These are phyloP conservation scores for Comarum palustre DNA, from an alignment of 306 rosid genomes.

Conservation along the genomic window DNA sequence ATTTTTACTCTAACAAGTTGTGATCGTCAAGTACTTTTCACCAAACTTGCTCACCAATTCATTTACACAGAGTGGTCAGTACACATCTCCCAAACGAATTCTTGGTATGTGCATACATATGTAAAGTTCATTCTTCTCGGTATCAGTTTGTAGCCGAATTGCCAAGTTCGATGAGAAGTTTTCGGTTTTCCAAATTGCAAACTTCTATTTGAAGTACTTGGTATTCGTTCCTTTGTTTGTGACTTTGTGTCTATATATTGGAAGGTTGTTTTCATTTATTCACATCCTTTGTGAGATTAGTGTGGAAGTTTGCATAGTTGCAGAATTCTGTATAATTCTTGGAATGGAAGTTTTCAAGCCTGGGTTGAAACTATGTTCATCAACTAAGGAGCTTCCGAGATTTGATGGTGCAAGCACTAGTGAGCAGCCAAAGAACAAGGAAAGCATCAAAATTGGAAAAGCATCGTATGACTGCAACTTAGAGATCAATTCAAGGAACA, in stretches of 20 bases:
- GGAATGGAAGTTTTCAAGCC: constrained; percentile 6
- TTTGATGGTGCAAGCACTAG: constrained; percentile 5
- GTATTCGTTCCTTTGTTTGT: neutral
- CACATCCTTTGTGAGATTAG: neutral
- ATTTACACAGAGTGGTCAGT: neutral
- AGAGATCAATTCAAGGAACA: neutral
- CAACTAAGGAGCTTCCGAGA: constrained; percentile 19
- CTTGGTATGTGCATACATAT: neutral
- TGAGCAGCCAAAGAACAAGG: neutral
- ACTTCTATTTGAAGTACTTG: neutral
- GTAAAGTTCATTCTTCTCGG: neutral
- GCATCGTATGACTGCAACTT: neutral
- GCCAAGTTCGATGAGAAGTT: neutral
- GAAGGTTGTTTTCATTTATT: neutral
- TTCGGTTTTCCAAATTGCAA: neutral
- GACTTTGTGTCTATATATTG: neutral
- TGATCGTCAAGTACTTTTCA: neutral
- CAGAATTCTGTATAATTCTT: neutral
- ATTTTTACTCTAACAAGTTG: neutral
- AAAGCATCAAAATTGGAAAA: constrained; percentile 1
- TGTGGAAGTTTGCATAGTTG: neutral
- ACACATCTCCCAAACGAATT: neutral
- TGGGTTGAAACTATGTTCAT: constrained; percentile 15
- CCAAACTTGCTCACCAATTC: neutral
- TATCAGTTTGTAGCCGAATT: neutral